Evolutionary conservation across 2,329 filamentous ascomycete genomes (phyloP).

Genomic region (Colletotrichum sp.): DNA sequence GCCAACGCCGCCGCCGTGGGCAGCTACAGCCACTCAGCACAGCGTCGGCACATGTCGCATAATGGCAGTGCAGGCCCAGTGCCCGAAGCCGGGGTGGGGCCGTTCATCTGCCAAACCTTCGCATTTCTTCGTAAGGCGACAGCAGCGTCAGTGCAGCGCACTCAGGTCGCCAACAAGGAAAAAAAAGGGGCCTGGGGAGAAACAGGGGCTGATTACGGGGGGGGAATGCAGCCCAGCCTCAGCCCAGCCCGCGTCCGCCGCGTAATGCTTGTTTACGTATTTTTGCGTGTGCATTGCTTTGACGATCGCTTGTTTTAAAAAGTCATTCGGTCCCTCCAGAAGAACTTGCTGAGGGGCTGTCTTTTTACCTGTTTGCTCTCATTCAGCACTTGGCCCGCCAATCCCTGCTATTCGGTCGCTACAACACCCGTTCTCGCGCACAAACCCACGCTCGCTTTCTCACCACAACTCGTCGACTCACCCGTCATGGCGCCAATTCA

Average conservation of each 20-base stretch:
- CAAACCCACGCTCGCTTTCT: neutral
- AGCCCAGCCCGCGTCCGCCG: slow-evolving; percentile 17
- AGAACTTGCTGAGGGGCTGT: neutral
- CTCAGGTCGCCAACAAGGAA: neutral
- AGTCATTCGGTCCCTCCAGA: neutral
- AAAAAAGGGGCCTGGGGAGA: neutral
- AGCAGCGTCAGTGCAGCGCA: slow-evolving; percentile 2
- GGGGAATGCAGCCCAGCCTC: slow-evolving; percentile 18
- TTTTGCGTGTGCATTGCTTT: neutral
- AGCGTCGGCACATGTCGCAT: neutral
- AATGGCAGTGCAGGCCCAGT: slow-evolving; percentile 11
- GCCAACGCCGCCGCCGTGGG: neutral
- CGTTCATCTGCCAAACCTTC: slow-evolving; percentile 4
- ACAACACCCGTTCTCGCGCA: neutral
- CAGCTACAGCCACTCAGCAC: neutral
- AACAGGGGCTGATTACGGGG: neutral
- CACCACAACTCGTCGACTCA: neutral
- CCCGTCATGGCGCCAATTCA: slow-evolving; percentile 9
- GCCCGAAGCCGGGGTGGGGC: neutral
- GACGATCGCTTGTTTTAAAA: neutral
- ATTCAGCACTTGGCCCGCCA: neutral
- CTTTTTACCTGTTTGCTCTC: neutral
- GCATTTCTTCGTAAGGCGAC: neutral
- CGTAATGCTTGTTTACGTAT: slow-evolving; percentile 14
- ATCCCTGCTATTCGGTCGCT: neutral